Percentiles rank a stretch among this genome's conserved stretches.
Evolutionary conservation across 768 basidiomycete genomes (phyloP).

Genomic region (Amanita phalloides): DNA sequence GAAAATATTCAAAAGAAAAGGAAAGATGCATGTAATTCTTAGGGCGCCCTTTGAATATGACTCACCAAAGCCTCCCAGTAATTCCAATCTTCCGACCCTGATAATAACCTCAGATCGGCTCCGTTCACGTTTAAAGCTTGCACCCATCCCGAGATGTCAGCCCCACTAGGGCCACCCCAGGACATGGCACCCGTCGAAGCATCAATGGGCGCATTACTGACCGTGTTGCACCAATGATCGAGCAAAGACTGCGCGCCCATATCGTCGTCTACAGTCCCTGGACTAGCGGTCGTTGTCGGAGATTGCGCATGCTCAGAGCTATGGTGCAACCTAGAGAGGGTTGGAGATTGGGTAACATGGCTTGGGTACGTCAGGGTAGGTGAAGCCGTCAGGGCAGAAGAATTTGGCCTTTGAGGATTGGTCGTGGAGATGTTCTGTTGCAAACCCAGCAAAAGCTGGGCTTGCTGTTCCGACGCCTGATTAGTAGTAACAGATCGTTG

Average conservation of each 20-base stretch:
- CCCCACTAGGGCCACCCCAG: slow-evolving; percentile 49
- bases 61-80: slow-evolving; percentile 80
- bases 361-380: slow-evolving; percentile 15
- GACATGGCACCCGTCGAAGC: slow-evolving; percentile 37
- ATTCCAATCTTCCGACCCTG: slow-evolving; percentile 56
- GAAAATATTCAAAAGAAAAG: not conserved
- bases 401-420: slow-evolving; percentile 20
- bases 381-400: slow-evolving; percentile 15
- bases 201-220: slow-evolving; percentile 55
- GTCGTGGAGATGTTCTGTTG: slow-evolving; percentile 28
- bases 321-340: slow-evolving; percentile 55
- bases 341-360: slow-evolving; percentile 34
- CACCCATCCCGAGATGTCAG: slow-evolving; percentile 52
- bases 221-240: slow-evolving; percentile 80
- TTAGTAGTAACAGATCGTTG: slow-evolving; percentile 16
- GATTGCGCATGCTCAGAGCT: slow-evolving; percentile 38
- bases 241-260: slow-evolving; percentile 66
- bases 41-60: slow-evolving; percentile 36
- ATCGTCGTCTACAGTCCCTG: slow-evolving; percentile 56
- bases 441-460: slow-evolving; percentile 39
- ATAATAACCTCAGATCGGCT: slow-evolving; percentile 33
- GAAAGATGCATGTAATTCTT: slow-evolving; percentile 2
- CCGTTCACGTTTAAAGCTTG: slow-evolving; percentile 29
- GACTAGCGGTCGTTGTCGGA: slow-evolving; percentile 60
- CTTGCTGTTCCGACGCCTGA: slow-evolving; percentile 26